Conservation (phyloP, 202 grass and related monocot genomes). For the Cymbopogon flexuosus region DNA sequence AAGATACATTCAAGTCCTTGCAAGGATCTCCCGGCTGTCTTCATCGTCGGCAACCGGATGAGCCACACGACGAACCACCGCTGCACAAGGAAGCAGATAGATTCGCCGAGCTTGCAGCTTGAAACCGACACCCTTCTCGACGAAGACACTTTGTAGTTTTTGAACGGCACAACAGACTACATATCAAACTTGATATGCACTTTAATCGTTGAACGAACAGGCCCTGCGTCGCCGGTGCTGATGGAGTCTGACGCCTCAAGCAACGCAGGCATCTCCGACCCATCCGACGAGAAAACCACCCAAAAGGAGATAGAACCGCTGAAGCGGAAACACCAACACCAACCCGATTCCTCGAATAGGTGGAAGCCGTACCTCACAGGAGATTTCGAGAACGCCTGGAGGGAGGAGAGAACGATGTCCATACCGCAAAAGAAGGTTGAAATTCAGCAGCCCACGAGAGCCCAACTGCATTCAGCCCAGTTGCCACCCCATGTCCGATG, state of each 20-base stretch:
- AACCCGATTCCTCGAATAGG: not conserved
- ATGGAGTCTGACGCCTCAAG: not conserved
- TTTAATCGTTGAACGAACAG: not conserved
- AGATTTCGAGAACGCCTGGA: no score
- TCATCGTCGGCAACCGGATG: not conserved
- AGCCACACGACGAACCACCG: not conserved
- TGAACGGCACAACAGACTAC: not conserved
- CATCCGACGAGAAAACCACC: not conserved
- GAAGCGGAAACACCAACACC: not conserved
- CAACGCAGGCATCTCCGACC: not conserved
- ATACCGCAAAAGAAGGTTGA: not conserved
- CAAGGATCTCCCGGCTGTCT: not conserved
- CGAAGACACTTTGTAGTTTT: not conserved
- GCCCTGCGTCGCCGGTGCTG: not conserved
- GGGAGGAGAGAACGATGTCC: no score
- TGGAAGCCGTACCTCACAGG: not conserved
- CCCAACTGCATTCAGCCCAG: not conserved
- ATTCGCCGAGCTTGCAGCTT: not conserved
- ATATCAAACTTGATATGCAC: not conserved
- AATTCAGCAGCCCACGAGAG: not conserved
- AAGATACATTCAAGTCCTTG: not conserved
- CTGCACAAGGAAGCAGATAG: not conserved
- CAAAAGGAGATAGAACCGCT: not conserved
- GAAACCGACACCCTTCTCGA: not conserved
- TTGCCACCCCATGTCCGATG: not conserved